Evolutionary conservation across 352 stramenopile genomes (phyloP), one percentile per base, ranked within the genome.

Genomic region (Globisporangium okanoganense): DNA sequence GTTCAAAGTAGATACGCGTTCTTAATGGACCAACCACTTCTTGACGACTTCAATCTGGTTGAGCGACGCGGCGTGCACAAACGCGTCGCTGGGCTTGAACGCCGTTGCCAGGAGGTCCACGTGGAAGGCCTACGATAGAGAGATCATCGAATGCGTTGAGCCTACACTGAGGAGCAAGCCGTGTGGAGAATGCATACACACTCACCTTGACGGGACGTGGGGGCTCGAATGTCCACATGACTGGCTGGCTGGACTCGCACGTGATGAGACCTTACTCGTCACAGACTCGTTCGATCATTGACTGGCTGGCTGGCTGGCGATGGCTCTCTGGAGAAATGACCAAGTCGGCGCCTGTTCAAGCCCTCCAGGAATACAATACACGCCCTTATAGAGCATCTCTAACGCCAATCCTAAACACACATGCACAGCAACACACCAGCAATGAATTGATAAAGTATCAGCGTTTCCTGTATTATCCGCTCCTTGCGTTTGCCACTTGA

Each of bases 21-120:
- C 29, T n/a, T 6, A 33, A 33, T 33, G 6, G 6, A 6, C 29
- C 29, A 33, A 54, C 49, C 79, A 89, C 45, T 73, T 74, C 22
- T 66, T 69, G 22, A 89, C 73, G 50, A 87, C 80, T 56, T 82
- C 62, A 35, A 85, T 61, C 69, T 88, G 80, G 58, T 88, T 88
- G 18, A 87, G 70, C 5, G 80, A 87, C 24, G 80, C 78, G 5
- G 80, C 80, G 45, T 90, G 76, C 40, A 88, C 80, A 47, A 89
- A 87, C 20, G 80, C 80, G 51, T 88, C 80, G 14, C 54, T 61
- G 6, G 71, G 71, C 35, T 82, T 58, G 49, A 72, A 82, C 1
- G 71, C 66, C 29, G 65, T 63, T 3, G 61, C 65, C 13, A 76
- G 38, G 31, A 79, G 66, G 13, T 83, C 65, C 13, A 77, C 70